Evolutionary conservation across 1,284 basidiomycete species (phyloP).

Genomic region (Leccinum pachyderme): DNA sequence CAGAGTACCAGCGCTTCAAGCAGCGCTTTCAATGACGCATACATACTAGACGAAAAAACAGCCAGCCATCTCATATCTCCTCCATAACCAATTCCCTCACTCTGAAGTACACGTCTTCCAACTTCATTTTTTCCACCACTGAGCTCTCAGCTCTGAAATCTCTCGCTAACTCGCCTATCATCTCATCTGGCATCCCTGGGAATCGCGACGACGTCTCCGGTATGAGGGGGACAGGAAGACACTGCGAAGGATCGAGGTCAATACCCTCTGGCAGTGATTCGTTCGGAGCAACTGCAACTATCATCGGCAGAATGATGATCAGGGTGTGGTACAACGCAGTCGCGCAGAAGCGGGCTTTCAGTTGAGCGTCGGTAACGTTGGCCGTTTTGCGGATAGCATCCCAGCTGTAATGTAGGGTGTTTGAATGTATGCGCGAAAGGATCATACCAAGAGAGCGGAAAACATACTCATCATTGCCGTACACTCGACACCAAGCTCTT

Average conservation of each 20-base stretch:
- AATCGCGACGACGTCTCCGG: constrained; percentile 65
- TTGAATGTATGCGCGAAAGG: background rate
- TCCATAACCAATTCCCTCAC: constrained; percentile 57
- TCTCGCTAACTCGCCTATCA: constrained; percentile 51
- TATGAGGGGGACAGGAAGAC: constrained; percentile 50
- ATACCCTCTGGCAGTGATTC: constrained; percentile 46
- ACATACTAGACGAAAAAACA: background rate
- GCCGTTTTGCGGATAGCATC: constrained; percentile 62
- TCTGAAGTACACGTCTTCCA: constrained; percentile 59
- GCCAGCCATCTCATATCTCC: constrained; percentile 35
- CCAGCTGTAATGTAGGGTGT: constrained; percentile 55
- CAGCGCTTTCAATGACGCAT: constrained; percentile 17
- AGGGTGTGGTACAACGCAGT: constrained; percentile 73
- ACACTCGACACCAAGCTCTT: constrained; percentile 84
- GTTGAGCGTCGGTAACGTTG: constrained; percentile 67
- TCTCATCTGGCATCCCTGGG: constrained; percentile 64
- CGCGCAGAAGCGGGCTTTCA: constrained; percentile 60
- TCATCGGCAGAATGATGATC: constrained; percentile 42
- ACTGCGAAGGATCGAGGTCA: constrained; percentile 52
- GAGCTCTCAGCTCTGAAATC: constrained; percentile 64
- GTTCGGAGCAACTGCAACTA: constrained; percentile 24
- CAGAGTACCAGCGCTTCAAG: constrained; percentile 46
- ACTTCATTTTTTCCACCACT: constrained; percentile 49
- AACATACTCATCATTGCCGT: constrained; percentile 83
- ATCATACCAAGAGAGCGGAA: constrained; percentile 4